These are phyloP conservation scores for Phytomonas francai DNA, from an alignment of 208 protist genomes.

Conservation along the genomic window DNA sequence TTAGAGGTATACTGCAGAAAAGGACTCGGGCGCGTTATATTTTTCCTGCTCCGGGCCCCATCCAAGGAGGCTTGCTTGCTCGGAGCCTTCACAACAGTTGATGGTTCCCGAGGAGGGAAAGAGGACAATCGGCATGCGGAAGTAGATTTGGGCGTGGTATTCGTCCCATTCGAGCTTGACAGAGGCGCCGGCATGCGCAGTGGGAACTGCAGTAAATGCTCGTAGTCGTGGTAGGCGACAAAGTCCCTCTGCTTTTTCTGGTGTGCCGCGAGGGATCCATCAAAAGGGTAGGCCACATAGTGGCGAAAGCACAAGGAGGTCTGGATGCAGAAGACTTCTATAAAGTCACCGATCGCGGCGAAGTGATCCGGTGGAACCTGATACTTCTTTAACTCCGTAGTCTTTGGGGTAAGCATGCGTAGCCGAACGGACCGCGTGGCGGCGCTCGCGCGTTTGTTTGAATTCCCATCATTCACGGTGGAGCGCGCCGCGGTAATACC, in stretches of 20 bases:
- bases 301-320: constrained; percentile 61
- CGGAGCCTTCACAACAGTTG: background rate
- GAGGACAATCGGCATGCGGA: background rate
- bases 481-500: constrained; percentile 56
- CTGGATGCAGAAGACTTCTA: constrained; percentile 66
- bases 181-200: constrained; percentile 15
- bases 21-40: background rate
- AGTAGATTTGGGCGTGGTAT: background rate
- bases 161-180: background rate
- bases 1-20: background rate
- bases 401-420: constrained; percentile 27
- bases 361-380: constrained; percentile 9
- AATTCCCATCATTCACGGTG: constrained; percentile 79
- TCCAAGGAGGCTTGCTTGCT: background rate
- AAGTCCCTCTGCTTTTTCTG: constrained; percentile 56
- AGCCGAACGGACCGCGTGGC: constrained; percentile 29
- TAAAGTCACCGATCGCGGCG: constrained; percentile 18
- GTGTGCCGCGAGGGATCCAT: constrained; percentile 61
- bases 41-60: background rate
- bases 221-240: constrained; percentile 65
- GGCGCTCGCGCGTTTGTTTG: constrained; percentile 58
- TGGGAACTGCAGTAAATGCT: constrained; percentile 39
- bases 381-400: constrained; percentile 16
- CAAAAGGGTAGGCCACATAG: constrained; percentile 73
- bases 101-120: background rate